These are phyloP conservation scores for Cydonia oblonga DNA, from an alignment of 331 rosid genomes.

Conservation along the genomic window DNA sequence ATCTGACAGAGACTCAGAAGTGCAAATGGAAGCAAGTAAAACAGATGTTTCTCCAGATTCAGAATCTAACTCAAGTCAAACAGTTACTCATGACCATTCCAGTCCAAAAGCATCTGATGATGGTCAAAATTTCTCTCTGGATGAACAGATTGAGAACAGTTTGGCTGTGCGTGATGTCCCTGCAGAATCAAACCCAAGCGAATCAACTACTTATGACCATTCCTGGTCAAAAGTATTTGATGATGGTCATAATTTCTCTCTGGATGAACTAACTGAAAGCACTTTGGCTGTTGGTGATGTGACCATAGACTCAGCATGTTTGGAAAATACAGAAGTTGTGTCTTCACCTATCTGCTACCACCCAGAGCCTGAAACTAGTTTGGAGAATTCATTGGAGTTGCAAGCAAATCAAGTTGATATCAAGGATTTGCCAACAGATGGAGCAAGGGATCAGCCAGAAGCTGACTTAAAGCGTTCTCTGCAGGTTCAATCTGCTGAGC, in stretches of 20 bases:
- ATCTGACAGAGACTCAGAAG: too few relatives aligned
- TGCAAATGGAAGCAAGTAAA: too few relatives aligned
- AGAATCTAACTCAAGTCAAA: conserved; percentile 15
- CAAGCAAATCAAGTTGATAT: conserved; percentile 30
- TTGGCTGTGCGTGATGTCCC: conserved; percentile 24
- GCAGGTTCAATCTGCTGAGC: conserved; percentile 30
- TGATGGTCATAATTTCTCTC: conserved; percentile 18
- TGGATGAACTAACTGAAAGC: conserved; percentile 18
- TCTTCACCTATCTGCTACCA: conserved; percentile 23
- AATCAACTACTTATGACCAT: conserved; percentile 16
- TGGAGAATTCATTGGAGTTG: conserved; percentile 23
- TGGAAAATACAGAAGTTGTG: conserved; percentile 13
- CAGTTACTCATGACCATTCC: conserved; percentile 13
- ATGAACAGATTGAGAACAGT: conserved; percentile 20
- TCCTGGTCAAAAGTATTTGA: conserved; percentile 16
- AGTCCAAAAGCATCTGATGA: conserved; percentile 17
- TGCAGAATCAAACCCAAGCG: conserved; percentile 15
- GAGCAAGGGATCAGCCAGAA: conserved; percentile 15
- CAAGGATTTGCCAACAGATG: conserved; percentile 18
- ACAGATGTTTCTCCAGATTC: conserved; percentile 24
- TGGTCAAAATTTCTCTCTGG: conserved; percentile 12
- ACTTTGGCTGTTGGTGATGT: conserved; percentile 21
- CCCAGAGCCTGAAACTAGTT: conserved; percentile 24
- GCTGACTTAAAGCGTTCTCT: conserved; percentile 16
- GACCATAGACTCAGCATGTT: conserved; percentile 19